These are phyloP conservation scores for Vigna unguiculata DNA, from an alignment of 306 rosid genomes.

Conservation along the genomic window DNA sequence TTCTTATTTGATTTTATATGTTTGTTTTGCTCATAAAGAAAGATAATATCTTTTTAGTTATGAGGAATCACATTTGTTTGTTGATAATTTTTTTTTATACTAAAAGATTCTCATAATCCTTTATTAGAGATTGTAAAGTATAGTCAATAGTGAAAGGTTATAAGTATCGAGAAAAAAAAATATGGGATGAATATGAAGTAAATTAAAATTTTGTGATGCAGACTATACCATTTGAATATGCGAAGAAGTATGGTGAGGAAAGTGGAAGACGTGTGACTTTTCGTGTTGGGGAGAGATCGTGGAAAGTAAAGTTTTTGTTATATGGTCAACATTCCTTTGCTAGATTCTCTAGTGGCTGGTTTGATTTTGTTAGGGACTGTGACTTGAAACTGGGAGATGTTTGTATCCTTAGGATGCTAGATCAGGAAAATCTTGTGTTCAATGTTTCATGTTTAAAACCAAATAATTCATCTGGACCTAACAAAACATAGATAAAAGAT, in stretches of 20 bases:
- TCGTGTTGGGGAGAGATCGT: slow-evolving; percentile 5
- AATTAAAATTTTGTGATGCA: neutral
- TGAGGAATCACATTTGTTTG: no score
- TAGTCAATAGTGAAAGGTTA: no score
- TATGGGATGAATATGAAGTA: no score
- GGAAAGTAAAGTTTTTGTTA: slow-evolving; percentile 2
- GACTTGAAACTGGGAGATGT: slow-evolving; percentile 43
- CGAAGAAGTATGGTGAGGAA: neutral
- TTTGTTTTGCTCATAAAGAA: no score
- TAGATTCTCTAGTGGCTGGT: slow-evolving; percentile 42
- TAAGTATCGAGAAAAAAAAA: no score
- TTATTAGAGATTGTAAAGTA: no score
- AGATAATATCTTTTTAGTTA: no score
- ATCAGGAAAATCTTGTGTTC: slow-evolving; percentile 22
- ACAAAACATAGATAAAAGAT: no score
- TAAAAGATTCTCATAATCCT: no score
- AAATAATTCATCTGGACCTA: neutral
- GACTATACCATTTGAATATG: neutral
- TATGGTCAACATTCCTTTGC: neutral
- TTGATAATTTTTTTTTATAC: no score
- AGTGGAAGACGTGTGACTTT: neutral
- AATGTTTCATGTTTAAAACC: slow-evolving; percentile 30
- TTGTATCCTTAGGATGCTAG: slow-evolving; percentile 47
- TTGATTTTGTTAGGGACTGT: slow-evolving; percentile 4
- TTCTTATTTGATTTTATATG: no score